Evolutionary conservation across 2,329 filamentous ascomycete genomes (phyloP), one percentile per base, ranked within the genome.

Genomic region (Colletotrichum kahawae): DNA sequence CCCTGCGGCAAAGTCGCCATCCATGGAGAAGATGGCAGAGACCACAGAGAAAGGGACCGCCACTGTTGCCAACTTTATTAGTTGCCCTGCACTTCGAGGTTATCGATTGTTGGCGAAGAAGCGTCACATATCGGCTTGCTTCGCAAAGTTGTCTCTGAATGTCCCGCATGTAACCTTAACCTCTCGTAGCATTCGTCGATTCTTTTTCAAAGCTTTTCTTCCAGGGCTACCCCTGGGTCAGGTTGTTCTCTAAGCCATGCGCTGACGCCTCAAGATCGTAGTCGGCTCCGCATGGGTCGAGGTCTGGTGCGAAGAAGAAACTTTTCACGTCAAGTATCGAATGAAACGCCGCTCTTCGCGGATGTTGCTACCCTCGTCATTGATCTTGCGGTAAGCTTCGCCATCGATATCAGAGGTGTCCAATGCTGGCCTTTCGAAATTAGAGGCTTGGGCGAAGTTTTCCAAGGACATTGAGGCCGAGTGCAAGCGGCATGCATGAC

Each of bases 131-230:
- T 38, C 8, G 4, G 16, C 16, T 38, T 9, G 7, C 16, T 10
- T n/a, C 38, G 18, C 38, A 2, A n/a, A 2, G 9, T 6, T n/a
- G 3, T 43, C 9, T 5, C n/a, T n/a, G n/a, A n/a, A n/a, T 43
- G 38, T 43, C 5, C 1, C n/a, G n/a, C n/a, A n/a, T n/a, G n/a
- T n/a, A n/a, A n/a, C n/a, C n/a, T n/a, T n/a, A n/a, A n/a, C n/a
- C n/a, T n/a, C n/a, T n/a, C n/a, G n/a, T n/a, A n/a, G n/a, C n/a
- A n/a, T n/a, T n/a, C n/a, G n/a, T n/a, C n/a, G n/a, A n/a, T n/a
- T 43, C 0, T 43, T 43, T n/a, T 43, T 0, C 18, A n/a, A n/a
- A 0, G 18, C 0, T 4, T 43, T n/a, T 43, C 38, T 43, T 43
- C 18, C 38, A n/a, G 38, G 18, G 38, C 10, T 0, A 43, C 12